These are phyloP conservation scores for Phytopythium kandeliae DNA, from an alignment of 352 stramenopile species.

Conservation along the genomic window DNA sequence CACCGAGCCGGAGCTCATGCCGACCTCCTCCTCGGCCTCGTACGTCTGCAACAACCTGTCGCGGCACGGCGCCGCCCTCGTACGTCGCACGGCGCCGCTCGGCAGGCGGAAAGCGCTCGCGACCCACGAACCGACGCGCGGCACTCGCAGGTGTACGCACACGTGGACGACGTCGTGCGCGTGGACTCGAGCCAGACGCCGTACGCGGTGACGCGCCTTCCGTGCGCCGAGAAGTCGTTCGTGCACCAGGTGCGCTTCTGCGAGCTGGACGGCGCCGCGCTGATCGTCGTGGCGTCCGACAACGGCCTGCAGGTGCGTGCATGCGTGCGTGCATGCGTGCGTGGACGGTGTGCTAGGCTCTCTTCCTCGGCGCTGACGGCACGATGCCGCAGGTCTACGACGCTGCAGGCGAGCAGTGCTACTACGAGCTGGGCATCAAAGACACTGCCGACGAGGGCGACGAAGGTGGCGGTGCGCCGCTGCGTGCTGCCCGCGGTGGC, in stretches of 20 bases:
- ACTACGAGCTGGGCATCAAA: conserved; percentile 57
- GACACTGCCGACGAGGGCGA: conserved; percentile 30
- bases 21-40: conserved; percentile 34
- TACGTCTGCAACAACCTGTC: conserved; percentile 57
- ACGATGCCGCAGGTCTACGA: conserved; percentile 47
- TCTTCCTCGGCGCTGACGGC: neutral
- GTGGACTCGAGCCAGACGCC: conserved; percentile 36
- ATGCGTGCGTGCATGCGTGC: neutral
- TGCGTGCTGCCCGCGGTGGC: no score
- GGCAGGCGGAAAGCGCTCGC: no score
- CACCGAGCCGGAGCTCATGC: conserved; percentile 34
- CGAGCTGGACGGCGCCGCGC: conserved; percentile 24
- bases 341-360: no score
- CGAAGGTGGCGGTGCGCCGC: conserved; percentile 14
- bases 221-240: conserved; percentile 38
- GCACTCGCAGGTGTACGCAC: conserved; percentile 33
- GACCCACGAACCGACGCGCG: neutral
- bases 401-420: conserved; percentile 36
- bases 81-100: no score
- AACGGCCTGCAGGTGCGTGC: conserved; percentile 41
- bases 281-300: conserved; percentile 65
- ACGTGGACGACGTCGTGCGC: conserved; percentile 36
- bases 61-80: conserved; percentile 34
- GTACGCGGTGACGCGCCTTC: conserved; percentile 31
- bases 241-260: conserved; percentile 68